phyloP scores from a whole-genome alignment of 345 rosid species.

The Isatis tinctoria region DNA sequence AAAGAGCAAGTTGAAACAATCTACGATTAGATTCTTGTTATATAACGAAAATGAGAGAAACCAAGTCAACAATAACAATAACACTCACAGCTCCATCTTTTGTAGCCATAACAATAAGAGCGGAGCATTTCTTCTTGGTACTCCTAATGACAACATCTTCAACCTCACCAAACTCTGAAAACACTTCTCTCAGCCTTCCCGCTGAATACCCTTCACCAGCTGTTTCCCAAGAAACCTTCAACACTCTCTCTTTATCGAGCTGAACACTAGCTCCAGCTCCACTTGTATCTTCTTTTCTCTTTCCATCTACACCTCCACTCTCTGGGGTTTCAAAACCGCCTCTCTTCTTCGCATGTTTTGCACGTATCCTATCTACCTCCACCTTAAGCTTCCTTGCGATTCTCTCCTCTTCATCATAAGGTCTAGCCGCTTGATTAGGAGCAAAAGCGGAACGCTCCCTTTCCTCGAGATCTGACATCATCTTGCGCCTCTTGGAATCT shows the following conservation, averaged over 20 bases:
- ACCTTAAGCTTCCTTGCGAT: conserved; percentile 66
- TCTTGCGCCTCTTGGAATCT: conserved; percentile 65
- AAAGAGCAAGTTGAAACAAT: background rate
- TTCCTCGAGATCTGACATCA: conserved; percentile 81
- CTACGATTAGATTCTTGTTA: background rate
- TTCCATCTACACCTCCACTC: conserved; percentile 33
- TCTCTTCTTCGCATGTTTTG: conserved; percentile 46
- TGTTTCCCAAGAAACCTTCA: conserved; percentile 82
- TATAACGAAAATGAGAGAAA: background rate
- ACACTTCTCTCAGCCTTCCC: conserved; percentile 55
- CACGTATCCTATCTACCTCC: conserved; percentile 69
- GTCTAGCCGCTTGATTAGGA: conserved; percentile 40
- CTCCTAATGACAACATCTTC: conserved; percentile 76
- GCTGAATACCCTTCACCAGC: conserved; percentile 59
- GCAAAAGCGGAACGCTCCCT: conserved; percentile 73
- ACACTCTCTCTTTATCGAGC: conserved; percentile 56
- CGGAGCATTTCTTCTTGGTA: conserved; percentile 72
- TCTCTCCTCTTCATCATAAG: conserved; percentile 60
- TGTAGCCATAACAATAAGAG: conserved; percentile 73
- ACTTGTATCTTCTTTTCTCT: conserved; percentile 27
- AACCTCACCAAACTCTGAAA: conserved; percentile 71
- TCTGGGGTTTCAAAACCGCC: conserved; percentile 29
- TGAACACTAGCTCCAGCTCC: conserved; percentile 26
- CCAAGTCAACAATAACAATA: background rate
- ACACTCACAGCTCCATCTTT: conserved; percentile 72